phyloP scores from a whole-genome alignment of 2,329 filamentous ascomycete species.

The Pseudopithomyces chartarum region DNA sequence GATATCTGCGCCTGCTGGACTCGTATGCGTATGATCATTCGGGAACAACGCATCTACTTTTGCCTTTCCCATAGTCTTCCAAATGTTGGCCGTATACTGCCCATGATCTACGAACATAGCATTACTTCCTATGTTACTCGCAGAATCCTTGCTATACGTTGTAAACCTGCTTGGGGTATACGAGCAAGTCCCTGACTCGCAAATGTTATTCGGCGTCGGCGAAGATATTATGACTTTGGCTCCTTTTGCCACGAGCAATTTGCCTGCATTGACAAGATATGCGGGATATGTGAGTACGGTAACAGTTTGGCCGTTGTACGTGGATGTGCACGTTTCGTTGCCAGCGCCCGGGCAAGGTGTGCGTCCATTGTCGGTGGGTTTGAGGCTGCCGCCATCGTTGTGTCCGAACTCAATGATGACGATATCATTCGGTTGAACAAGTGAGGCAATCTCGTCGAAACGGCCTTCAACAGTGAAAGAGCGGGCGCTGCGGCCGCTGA shows the following conservation, averaged over 20 bases:
- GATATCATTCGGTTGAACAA: slow-evolving; percentile 64
- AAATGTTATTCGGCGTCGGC: slow-evolving; percentile 67
- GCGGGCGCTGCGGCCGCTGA: slow-evolving; percentile 68
- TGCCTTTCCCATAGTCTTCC: slow-evolving; percentile 54
- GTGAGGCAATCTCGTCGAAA: slow-evolving; percentile 62
- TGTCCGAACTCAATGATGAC: slow-evolving; percentile 75
- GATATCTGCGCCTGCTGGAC: slow-evolving; percentile 59
- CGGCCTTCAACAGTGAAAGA: slow-evolving; percentile 70
- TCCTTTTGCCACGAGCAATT: slow-evolving; percentile 60
- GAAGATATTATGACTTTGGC: slow-evolving; percentile 63
- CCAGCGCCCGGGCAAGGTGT: slow-evolving; percentile 63
- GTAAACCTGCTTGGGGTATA: slow-evolving; percentile 61
- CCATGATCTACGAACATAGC: slow-evolving; percentile 63
- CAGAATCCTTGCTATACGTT: slow-evolving; percentile 57
- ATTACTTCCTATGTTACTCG: slow-evolving; percentile 50
- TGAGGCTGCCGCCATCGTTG: slow-evolving; percentile 68
- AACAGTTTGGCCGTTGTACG: slow-evolving; percentile 58
- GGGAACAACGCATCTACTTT: slow-evolving; percentile 62
- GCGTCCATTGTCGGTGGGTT: slow-evolving; percentile 62
- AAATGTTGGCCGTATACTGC: slow-evolving; percentile 61
- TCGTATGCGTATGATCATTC: slow-evolving; percentile 67
- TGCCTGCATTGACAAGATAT: slow-evolving; percentile 64
- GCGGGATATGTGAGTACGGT: slow-evolving; percentile 65
- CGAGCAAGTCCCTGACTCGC: slow-evolving; percentile 60
- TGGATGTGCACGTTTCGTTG: slow-evolving; percentile 58